Evolutionary conservation across 148 eudicot species (phyloP).

Genomic region (Vaccinium corymbosum): DNA sequence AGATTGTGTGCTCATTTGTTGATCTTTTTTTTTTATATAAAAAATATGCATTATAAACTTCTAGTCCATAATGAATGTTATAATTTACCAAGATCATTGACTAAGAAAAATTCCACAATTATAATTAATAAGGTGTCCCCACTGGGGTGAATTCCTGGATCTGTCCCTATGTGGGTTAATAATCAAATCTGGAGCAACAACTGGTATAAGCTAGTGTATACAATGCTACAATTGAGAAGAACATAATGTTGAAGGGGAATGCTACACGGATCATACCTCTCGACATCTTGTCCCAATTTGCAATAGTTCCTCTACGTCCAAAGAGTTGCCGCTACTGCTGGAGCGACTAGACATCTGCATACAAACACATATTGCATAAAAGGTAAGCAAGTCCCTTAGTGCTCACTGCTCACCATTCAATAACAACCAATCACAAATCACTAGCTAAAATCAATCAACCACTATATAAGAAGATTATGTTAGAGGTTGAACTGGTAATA

Average conservation of each 20-base stretch:
- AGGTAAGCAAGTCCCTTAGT: background rate
- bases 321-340: conserved; percentile 48
- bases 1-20: too few species aligned
- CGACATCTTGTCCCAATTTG: conserved; percentile 61
- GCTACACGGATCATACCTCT: conserved; percentile 49
- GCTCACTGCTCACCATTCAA: background rate
- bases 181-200: background rate
- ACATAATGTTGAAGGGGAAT: background rate
- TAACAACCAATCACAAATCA: background rate
- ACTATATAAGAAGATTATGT: background rate
- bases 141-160: too few species aligned
- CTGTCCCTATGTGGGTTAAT: background rate
- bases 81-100: too few species aligned
- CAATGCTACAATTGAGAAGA: background rate
- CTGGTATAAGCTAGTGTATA: background rate
- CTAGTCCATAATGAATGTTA: too few species aligned
- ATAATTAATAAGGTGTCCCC: too few species aligned
- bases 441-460: background rate
- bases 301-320: conserved; percentile 52
- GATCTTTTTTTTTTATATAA: too few species aligned
- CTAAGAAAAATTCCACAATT: too few species aligned
- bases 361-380: background rate
- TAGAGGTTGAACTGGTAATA: background rate
- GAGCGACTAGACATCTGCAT: conserved; percentile 66
- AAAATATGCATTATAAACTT: too few species aligned